Evolutionary conservation across 1,284 basidiomycete species (phyloP), one percentile per base, ranked within the genome.

Genomic region (Leccinum ponderosum): DNA sequence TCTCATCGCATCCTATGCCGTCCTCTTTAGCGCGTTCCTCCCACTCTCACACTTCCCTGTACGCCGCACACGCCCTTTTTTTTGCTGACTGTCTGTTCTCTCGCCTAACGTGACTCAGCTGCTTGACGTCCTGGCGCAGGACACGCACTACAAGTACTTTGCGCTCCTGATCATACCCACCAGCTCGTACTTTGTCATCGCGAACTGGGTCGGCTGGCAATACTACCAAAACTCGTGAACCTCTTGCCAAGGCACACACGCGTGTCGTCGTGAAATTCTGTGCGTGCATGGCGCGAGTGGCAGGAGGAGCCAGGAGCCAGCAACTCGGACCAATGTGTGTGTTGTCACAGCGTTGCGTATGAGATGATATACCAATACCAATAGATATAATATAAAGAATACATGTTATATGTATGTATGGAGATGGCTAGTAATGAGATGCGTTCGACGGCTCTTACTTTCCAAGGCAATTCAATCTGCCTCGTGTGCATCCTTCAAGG

Each of bases 201-300:
- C 94, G 48, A 97, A 97, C 70, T 98, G 95, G 95, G 93, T 95
- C 42, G 94, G 94, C 52, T 97, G 94, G 94, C 93, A 95, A 74
- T 96, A 93, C 75, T 97, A 93, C 74, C 86, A 90, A 52, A 94
- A 94, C 74, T 93, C 93, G 7, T 91, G 72, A 81, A 6, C 51
- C 42, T 39, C 42, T 42, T 3, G 11, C 29, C 9, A 3, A 14
- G 31, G 39, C 61, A 57, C 50, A 47, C 14, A 59, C 14, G 65
- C 59, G 68, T 27, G 48, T 51, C 50, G 25, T 27, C 50, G 25
- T 27, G 14, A 12, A 12, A 12, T 20, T 25, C 22, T 31, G 47
- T 25, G 14, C 25, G 8, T 51, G 22, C 48, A 1, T 27, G 44
- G 11, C n/a, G 39, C 39, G 39, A 17, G 39, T 44, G 17, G 42